Conservation (phyloP, 345 rosid species). For the Theobroma cacao region DNA sequence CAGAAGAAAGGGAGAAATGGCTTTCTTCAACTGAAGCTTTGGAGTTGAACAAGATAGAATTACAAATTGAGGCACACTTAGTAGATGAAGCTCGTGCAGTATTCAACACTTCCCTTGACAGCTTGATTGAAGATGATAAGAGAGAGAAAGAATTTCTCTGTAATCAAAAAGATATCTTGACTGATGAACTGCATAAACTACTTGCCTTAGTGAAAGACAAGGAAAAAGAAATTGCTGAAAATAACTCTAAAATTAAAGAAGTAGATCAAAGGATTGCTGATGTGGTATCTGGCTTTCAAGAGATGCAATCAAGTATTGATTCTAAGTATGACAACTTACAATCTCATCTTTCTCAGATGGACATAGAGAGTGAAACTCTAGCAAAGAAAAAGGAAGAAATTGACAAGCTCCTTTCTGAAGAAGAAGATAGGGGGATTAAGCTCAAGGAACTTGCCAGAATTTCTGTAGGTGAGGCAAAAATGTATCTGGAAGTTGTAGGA, state of each 20-base stretch:
- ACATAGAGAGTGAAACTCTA: constrained; percentile 45
- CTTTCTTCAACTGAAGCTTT: constrained; percentile 56
- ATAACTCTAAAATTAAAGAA: constrained; percentile 48
- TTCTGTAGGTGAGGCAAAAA: constrained; percentile 65
- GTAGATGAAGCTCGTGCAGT: constrained; percentile 50
- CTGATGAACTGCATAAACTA: constrained; percentile 53
- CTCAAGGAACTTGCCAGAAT: constrained; percentile 60
- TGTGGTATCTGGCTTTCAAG: constrained; percentile 59
- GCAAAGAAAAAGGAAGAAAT: constrained; percentile 52
- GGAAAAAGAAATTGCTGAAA: constrained; percentile 65
- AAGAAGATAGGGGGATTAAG: constrained; percentile 54
- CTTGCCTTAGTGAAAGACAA: constrained; percentile 69
- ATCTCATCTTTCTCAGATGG: constrained; percentile 42
- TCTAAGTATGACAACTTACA: constrained; percentile 45
- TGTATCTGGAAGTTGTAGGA: constrained; percentile 45
- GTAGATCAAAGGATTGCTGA: constrained; percentile 54
- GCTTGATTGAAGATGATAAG: constrained; percentile 50
- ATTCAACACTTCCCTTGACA: constrained; percentile 46
- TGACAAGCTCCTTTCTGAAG: constrained; percentile 41
- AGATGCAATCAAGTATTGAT: constrained; percentile 48
- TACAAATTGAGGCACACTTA: constrained; percentile 58
- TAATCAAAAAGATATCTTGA: constrained; percentile 49
- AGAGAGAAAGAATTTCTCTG: constrained; percentile 49
- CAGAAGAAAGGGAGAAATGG: constrained; percentile 58
- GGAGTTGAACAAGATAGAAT: constrained; percentile 60